Base-by-base conservation (phyloP, 192 early-diverging fungal genomes). In the Gonapodya sp. region DNA sequence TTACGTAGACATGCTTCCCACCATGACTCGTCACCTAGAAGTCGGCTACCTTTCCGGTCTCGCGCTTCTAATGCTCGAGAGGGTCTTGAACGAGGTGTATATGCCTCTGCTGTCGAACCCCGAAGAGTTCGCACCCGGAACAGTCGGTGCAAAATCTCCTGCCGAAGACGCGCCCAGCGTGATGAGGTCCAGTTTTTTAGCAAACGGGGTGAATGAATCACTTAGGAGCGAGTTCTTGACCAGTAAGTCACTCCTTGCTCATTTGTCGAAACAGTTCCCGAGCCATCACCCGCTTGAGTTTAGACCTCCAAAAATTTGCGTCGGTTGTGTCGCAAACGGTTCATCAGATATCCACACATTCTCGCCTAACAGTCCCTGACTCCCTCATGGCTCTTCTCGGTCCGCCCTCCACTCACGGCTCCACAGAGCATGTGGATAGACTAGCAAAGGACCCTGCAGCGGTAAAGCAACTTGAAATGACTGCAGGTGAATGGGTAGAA, bases 401-500 rank as follows among this genome's bases (percentile, higher is more conserved):
- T 24, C 2, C 78, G 24, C 31, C 8, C 24, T 35, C 32, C 31
- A 32, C 18, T 32, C 79, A 79, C n/a, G 79, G 35, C 14, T 0
- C 79, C 33, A 14, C 1, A 34, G 74, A 80, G 32, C 85, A 86
- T 73, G 83, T 87, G 0, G 80, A 73, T 8, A 82, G 84, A 32
- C 83, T 84, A 0, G 85, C 85, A 0, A 85, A 82, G 78, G 87
- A 89, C 79, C 34, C 73, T 0, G 34, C 2, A 0, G 73, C 83
- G 30, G 86, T 89, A 2, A 74, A 79, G 73, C 72, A 32, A 0
- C 80, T 91, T 1, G 89, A 89, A 79, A 64, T 32, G 32, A 73
- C 89, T 18, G 90, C 90, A 0, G 88, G 88, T 72, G 90, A 89
- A 81, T 91, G 90, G 90, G 86, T 89, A 18, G 88, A 89, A 36